These are phyloP conservation scores for Cupressus sempervirens DNA, from an alignment of 75 land plant genomes.

Conservation along the genomic window DNA sequence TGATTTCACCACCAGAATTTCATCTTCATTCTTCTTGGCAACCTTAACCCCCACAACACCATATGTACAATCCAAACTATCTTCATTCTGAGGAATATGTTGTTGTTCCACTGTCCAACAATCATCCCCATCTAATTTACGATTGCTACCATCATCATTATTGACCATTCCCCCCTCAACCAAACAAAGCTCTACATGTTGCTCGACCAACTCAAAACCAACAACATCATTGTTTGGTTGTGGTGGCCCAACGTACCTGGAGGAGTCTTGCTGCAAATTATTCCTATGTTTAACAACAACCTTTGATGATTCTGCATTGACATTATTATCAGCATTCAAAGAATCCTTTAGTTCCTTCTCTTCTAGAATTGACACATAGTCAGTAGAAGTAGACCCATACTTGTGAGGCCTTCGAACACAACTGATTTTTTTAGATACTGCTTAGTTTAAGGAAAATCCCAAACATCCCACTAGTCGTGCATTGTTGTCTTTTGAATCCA, in stretches of 20 bases:
- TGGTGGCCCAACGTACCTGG: constrained; percentile 23
- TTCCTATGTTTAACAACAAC: constrained; percentile 46
- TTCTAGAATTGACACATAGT: constrained; percentile 73
- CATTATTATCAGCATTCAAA: constrained; percentile 64
- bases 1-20: constrained; percentile 11
- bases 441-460: constrained; percentile 49
- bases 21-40: constrained; percentile 11
- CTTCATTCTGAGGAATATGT: background rate
- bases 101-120: background rate
- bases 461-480: constrained; percentile 1
- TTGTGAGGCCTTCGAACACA: constrained; percentile 48
- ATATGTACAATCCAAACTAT: background rate
- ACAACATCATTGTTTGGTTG: background rate
- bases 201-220: background rate
- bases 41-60: background rate
- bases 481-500: constrained; percentile 14
- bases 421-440: constrained; percentile 44
- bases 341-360: constrained; percentile 69
- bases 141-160: background rate
- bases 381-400: constrained; percentile 75
- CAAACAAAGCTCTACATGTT: background rate
- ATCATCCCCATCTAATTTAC: background rate
- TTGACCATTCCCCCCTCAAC: background rate
- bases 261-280: constrained; percentile 37
- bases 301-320: constrained; percentile 58